Conservation (phyloP, 1,284 basidiomycete genomes). For the Sanghuangporus sanghuang region DNA sequence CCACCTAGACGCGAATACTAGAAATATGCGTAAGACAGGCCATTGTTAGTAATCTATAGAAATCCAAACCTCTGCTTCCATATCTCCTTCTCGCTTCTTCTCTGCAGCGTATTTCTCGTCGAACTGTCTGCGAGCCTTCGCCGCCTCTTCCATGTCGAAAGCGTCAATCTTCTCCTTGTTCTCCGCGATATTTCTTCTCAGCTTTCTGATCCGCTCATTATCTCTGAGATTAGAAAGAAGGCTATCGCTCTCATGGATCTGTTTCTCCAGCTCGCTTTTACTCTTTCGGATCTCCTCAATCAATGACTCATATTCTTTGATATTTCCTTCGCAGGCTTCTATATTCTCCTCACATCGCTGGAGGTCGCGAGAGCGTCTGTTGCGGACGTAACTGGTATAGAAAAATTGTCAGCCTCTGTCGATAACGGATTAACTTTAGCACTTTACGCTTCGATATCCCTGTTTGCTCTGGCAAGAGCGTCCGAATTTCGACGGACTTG, state of each 20-base stretch:
- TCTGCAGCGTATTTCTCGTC: slow-evolving; percentile 73
- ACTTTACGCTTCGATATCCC: slow-evolving; percentile 57
- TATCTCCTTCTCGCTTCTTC: slow-evolving; percentile 65
- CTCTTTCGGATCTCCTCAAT: slow-evolving; percentile 51
- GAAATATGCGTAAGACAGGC: slow-evolving; percentile 1
- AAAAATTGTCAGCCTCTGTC: slow-evolving; percentile 1
- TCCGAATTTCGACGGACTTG: slow-evolving; percentile 65
- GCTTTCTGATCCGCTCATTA: slow-evolving; percentile 77
- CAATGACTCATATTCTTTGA: slow-evolving; percentile 49
- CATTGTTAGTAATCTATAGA: slow-evolving; percentile 3
- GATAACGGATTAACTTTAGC: not conserved
- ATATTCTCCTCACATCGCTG: slow-evolving; percentile 60
- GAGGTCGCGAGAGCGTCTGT: slow-evolving; percentile 60
- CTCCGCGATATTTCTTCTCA: slow-evolving; percentile 60
- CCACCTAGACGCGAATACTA: slow-evolving; percentile 81
- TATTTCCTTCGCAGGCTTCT: slow-evolving; percentile 52
- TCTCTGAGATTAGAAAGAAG: slow-evolving; percentile 75
- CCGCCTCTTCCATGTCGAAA: slow-evolving; percentile 79
- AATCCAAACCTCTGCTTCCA: slow-evolving; percentile 59
- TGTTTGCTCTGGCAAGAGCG: slow-evolving; percentile 55
- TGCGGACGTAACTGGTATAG: slow-evolving; percentile 61
- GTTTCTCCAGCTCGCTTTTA: slow-evolving; percentile 57
- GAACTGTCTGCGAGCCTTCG: slow-evolving; percentile 77
- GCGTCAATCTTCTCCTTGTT: slow-evolving; percentile 72
- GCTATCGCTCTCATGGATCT: slow-evolving; percentile 69